Base-by-base conservation (phyloP, 352 stramenopile genomes). In the Phytophthora vignae region DNA sequence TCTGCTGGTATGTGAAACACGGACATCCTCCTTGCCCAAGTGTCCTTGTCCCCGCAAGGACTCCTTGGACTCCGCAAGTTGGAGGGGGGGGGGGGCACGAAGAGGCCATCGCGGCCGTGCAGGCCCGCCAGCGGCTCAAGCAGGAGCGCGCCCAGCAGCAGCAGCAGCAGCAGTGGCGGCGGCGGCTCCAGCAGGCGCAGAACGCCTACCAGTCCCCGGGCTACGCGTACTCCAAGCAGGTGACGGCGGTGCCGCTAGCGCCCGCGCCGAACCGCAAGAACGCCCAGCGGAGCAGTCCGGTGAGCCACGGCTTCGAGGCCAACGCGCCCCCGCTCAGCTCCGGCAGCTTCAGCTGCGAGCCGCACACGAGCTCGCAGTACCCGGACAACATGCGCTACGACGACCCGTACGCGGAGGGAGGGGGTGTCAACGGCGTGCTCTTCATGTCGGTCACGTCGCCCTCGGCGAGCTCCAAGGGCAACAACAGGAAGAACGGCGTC, bases 51-150 rank as follows among this genome's bases (percentile, higher is more conserved):
- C n/a, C n/a, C n/a, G n/a, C n/a, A n/a, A n/a, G n/a, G n/a, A n/a
- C n/a, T n/a, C n/a, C n/a, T n/a, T n/a, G n/a, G n/a, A n/a, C n/a
- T n/a, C n/a, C n/a, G n/a, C n/a, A n/a, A n/a, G n/a, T n/a, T n/a
- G n/a, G n/a, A n/a, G n/a, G n/a, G n/a, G n/a, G n/a, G n/a, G n/a
- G n/a, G 65, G 88, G 84, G 15, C 77, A 84, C 42, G 71, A 90
- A 40, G 84, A 95, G 60, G 85, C 85, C 3, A 46, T 92, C 19
- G 84, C 84, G 1, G 56, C 83, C 19, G 80, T 93, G 40, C 84
- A 93, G 49, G 74, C 78, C 5, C 81, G 73, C 31, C 79, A 93
- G 55, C 78, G 80, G 5, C 75, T 90, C 48, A 73, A 87, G 59
- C 81, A 69, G 11, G 68, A 75, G 25, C 60, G 48, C 17, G 60